Conservation (phyloP, 2,329 filamentous ascomycete genomes). For the Intubia oerlemansii region DNA sequence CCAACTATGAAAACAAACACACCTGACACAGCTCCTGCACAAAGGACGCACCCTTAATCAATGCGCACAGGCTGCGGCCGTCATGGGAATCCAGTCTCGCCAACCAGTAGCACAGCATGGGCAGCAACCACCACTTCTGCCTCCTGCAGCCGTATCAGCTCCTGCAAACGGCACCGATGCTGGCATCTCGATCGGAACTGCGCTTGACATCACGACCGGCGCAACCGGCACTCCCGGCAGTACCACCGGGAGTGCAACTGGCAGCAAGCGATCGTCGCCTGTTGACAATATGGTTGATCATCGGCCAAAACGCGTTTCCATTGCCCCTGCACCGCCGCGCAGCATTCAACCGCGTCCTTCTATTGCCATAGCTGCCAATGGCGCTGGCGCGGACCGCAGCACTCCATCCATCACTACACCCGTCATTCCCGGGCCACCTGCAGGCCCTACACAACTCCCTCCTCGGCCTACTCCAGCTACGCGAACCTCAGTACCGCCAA, state of each 20-base stretch:
- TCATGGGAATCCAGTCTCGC: constrained; percentile 11
- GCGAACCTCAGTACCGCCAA: constrained; percentile 4
- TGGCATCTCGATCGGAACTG: background rate
- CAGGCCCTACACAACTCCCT: background rate
- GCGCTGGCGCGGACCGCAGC: too few species aligned
- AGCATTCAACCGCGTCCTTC: constrained; percentile 13
- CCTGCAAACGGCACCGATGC: background rate
- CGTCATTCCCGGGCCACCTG: too few species aligned
- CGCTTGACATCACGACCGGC: background rate
- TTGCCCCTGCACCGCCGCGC: constrained; percentile 2
- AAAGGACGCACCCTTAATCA: constrained; percentile 16
- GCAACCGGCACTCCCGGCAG: background rate
- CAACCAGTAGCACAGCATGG: constrained; percentile 7
- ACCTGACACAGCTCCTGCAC: background rate
- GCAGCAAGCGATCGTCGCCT: too few species aligned
- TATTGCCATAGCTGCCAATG: background rate
- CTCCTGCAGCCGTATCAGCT: constrained; percentile 10
- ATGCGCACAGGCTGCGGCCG: constrained; percentile 13
- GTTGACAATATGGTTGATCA: too few species aligned
- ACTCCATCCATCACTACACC: too few species aligned
- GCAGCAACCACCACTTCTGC: too few species aligned
- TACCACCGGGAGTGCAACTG: too few species aligned
- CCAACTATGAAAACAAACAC: background rate
- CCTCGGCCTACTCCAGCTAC: background rate
- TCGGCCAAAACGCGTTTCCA: too few species aligned